Conservation (phyloP, 2,329 filamentous ascomycete species). For the Verticillium klebahnii region DNA sequence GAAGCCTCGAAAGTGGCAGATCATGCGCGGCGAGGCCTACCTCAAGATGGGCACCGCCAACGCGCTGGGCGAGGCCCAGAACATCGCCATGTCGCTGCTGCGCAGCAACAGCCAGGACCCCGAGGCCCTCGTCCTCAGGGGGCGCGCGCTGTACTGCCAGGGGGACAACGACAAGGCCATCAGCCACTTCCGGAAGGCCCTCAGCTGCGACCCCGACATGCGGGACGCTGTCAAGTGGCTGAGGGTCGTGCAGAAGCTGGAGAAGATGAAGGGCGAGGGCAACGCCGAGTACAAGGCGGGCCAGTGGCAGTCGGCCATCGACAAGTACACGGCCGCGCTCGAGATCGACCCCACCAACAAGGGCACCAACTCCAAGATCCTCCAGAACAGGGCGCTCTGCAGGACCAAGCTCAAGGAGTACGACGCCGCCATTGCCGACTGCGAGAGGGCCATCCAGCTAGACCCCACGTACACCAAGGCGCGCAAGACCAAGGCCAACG, state of each 20-base stretch:
- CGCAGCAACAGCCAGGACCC: conserved; percentile 87
- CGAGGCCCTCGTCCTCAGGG: conserved; percentile 86
- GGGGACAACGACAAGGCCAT: conserved; percentile 95
- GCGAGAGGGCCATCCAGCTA: conserved; percentile 75
- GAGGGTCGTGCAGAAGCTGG: conserved; percentile 84
- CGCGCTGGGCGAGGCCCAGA: conserved; percentile 85
- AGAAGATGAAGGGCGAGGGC: conserved; percentile 90
- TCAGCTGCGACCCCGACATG: conserved; percentile 89
- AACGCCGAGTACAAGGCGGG: conserved; percentile 86
- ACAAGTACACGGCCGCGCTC: conserved; percentile 79
- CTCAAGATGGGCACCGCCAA: conserved; percentile 90
- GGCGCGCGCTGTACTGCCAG: conserved; percentile 80
- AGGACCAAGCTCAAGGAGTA: conserved; percentile 80
- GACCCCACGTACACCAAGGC: conserved; percentile 87
- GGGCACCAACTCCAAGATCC: conserved; percentile 88
- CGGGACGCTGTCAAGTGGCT: conserved; percentile 84
- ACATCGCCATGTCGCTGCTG: conserved; percentile 82
- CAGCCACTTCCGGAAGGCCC: conserved; percentile 84
- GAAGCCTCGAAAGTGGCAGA: conserved; percentile 87
- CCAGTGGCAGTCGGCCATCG: conserved; percentile 73
- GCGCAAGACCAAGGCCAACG: conserved; percentile 89
- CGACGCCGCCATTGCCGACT: conserved; percentile 76
- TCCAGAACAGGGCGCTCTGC: conserved; percentile 89
- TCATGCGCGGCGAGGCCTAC: conserved; percentile 88
- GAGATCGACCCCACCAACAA: conserved; percentile 84